Percentiles rank a stretch among this genome's conserved stretches.
Evolutionary conservation across 768 basidiomycete genomes (phyloP).

Genomic region (Amanita pallidorosea): DNA sequence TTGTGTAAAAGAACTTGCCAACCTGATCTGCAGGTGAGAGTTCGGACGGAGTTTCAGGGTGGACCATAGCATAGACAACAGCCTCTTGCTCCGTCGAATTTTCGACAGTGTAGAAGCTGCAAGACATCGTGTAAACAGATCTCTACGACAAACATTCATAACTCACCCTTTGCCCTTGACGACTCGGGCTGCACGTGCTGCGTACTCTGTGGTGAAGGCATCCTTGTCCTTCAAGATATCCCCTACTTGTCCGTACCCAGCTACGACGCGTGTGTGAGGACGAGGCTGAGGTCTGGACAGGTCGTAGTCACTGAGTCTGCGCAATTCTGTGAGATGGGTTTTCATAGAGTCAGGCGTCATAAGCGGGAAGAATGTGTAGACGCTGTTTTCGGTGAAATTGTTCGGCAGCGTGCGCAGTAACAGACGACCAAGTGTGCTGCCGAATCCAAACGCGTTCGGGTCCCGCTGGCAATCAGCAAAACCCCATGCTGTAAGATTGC

Average conservation of each 20-base stretch:
- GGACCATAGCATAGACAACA: conserved; percentile 36
- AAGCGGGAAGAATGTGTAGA: conserved; percentile 84
- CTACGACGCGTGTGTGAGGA: conserved; percentile 19
- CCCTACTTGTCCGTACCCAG: conserved; percentile 39
- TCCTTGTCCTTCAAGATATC: conserved; percentile 37
- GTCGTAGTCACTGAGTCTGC: conserved; percentile 43
- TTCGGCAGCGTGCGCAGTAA: conserved; percentile 66
- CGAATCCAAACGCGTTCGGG: conserved; percentile 59
- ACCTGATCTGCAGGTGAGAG: conserved; percentile 30
- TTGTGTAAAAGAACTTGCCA: conserved; percentile 53
- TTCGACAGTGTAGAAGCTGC: conserved; percentile 60
- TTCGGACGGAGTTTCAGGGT: conserved; percentile 21
- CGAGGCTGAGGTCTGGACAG: conserved; percentile 33
- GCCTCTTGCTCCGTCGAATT: conserved; percentile 36
- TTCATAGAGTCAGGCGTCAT: conserved; percentile 71
- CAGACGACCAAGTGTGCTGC: conserved; percentile 65
- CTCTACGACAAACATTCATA: neutral
- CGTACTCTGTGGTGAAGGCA: conserved; percentile 38
- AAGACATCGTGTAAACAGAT: conserved; percentile 1
- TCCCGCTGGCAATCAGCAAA: conserved; percentile 77
- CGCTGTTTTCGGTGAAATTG: conserved; percentile 56
- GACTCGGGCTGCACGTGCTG: conserved; percentile 38
- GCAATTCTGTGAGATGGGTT: conserved; percentile 42
- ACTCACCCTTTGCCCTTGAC: conserved; percentile 50
- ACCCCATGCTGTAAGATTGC: conserved; percentile 77